Percentiles rank a stretch among this genome's conserved stretches.
phyloP scores from a whole-genome alignment of 1,284 basidiomycete genomes.

The Phlebopus sp. region DNA sequence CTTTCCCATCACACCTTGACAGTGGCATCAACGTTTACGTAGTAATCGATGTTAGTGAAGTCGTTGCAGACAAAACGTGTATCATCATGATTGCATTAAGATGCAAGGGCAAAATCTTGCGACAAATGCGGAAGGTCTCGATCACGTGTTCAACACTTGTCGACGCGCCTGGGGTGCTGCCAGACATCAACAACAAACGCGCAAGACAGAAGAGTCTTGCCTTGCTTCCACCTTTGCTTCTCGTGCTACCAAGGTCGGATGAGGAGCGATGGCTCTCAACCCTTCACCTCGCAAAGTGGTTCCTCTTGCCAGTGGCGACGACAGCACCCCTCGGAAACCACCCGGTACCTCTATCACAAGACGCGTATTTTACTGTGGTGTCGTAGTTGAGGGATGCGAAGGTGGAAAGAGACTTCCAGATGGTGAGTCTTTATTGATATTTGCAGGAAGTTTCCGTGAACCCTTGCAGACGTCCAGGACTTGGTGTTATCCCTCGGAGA shows the following conservation, averaged over 20 bases:
- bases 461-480: constrained; percentile 66
- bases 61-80: too few relatives aligned
- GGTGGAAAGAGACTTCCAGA: constrained; percentile 63
- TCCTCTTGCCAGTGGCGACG: constrained; percentile 65
- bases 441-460: neutral
- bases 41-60: too few relatives aligned
- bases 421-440: constrained; percentile 42
- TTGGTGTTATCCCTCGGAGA: constrained; percentile 74
- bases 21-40: too few relatives aligned
- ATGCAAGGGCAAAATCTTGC: neutral
- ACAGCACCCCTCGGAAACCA: constrained; percentile 42
- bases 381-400: constrained; percentile 77
- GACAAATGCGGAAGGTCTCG: constrained; percentile 9
- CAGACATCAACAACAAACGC: neutral
- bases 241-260: constrained; percentile 14
- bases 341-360: constrained; percentile 49
- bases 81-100: constrained; percentile 11
- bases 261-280: constrained; percentile 40
- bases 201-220: neutral
- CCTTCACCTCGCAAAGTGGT: constrained; percentile 69
- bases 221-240: neutral
- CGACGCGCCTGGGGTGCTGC: constrained; percentile 16
- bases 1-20: too few relatives aligned
- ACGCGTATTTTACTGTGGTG: constrained; percentile 77
- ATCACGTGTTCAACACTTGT: constrained; percentile 23